These are phyloP conservation scores for Schwanniomyces sp. DNA, from an alignment of 805 yeast species.

Conservation along the genomic window DNA sequence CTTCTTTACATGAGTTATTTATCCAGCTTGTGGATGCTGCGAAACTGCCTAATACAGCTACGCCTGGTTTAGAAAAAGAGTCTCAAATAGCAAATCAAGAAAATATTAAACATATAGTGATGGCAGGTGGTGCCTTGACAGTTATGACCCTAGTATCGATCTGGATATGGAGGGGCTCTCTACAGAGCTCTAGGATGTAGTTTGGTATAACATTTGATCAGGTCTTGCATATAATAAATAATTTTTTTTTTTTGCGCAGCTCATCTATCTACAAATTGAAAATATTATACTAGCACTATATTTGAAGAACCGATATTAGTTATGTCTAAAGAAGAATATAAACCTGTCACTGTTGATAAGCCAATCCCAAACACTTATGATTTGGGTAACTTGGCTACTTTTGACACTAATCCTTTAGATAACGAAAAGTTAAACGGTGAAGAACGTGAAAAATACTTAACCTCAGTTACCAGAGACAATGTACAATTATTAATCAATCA, in stretches of 20 bases:
- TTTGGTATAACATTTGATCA: not conserved
- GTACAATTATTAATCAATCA: constrained; percentile 91
- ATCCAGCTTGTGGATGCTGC: constrained; percentile 90
- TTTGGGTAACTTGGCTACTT: constrained; percentile 86
- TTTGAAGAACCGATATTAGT: not conserved
- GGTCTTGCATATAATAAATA: not conserved
- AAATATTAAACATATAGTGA: constrained; percentile 50
- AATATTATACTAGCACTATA: not conserved
- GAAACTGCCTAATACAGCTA: constrained; percentile 69
- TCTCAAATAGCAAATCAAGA: constrained; percentile 58
- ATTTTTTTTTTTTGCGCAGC: constrained; percentile 5
- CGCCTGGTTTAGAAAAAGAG: constrained; percentile 66
- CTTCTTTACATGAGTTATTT: constrained; percentile 81
- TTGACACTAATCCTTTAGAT: constrained; percentile 86
- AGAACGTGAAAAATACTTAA: constrained; percentile 63
- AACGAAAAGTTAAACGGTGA: constrained; percentile 55
- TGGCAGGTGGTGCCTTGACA: constrained; percentile 71
- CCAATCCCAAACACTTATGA: constrained; percentile 88
- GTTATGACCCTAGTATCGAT: constrained; percentile 62
- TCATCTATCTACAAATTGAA: not conserved
- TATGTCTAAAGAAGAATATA: constrained; percentile 30
- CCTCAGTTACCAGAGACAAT: constrained; percentile 79
- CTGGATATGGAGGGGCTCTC: constrained; percentile 60
- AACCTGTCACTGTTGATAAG: constrained; percentile 87
- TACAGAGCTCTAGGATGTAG: constrained; percentile 21